These are phyloP conservation scores for Fistulifera solaris DNA, from an alignment of 108 stramenopile genomes.

Conservation along the genomic window DNA sequence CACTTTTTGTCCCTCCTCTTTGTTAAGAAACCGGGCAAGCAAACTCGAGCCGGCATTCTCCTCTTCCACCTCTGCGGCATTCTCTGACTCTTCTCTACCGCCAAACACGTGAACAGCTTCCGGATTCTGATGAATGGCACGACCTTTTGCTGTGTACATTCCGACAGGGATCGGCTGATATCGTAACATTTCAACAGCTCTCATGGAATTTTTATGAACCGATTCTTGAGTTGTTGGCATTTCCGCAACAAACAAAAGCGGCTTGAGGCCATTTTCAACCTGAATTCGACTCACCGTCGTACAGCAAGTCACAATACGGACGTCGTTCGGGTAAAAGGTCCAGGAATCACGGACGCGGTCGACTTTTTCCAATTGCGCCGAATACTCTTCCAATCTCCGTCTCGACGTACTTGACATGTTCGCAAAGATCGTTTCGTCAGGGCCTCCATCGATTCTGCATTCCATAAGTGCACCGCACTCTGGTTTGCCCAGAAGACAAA, in stretches of 20 bases:
- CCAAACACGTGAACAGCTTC: constrained; percentile 7
- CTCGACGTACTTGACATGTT: constrained; percentile 2
- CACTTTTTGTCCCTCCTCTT: constrained; percentile 14
- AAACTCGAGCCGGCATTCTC: constrained; percentile 4
- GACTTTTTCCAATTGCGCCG: constrained; percentile 13
- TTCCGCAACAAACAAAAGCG: too few species aligned
- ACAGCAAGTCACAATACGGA: background rate
- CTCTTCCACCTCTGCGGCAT: background rate
- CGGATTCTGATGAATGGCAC: constrained; percentile 18
- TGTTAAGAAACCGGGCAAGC: constrained; percentile 22
- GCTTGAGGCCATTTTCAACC: background rate
- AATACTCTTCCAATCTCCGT: constrained; percentile 12
- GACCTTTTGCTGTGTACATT: constrained; percentile 14
- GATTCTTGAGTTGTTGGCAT: too few species aligned
- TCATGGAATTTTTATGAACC: too few species aligned
- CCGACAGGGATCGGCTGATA: constrained; percentile 19
- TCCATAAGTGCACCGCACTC: constrained; percentile 18
- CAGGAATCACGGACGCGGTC: constrained; percentile 20
- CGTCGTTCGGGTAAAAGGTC: constrained; percentile 32
- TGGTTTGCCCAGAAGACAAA: constrained; percentile 28
- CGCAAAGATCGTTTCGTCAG: constrained; percentile 18
- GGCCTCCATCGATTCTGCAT: constrained; percentile 13
- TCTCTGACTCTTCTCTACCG: background rate
- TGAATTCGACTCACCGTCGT: background rate
- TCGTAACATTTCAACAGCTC: background rate